Base-by-base conservation (phyloP, 2,329 filamentous ascomycete species). In the Xylaria sp. region DNA sequence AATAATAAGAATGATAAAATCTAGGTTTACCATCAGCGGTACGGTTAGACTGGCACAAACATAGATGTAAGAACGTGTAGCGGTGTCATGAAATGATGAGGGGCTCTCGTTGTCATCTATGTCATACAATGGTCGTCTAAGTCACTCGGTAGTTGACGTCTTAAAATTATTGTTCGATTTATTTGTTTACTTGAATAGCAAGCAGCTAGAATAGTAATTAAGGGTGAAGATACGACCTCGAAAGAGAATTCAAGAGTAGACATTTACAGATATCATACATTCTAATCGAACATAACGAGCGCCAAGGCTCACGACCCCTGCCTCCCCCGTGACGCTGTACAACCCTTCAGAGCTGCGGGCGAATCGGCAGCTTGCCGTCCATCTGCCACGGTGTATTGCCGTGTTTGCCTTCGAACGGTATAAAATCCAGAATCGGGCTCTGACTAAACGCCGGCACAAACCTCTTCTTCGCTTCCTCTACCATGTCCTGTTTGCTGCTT, bases 361-460 rank as follows among this genome's bases (percentile, higher is more conserved):
- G 66, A 54, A n/a, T 3, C 10, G 63, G 23, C 28, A 18, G 4
- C 18, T 48, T 34, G 39, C 55, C 31, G 12, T 62, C 23, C n/a
- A 58, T 50, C 5, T 8, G 41, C 73, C 73, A 75, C 2, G 73
- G 70, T 7, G 72, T 55, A 13, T 50, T 46, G 18, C 70, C 73
- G 3, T 58, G 48, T 25, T 59, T 67, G 48, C 67, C 52, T 25
- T 73, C 44, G 39, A 73, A 74, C 13, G 73, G 73, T n/a, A 75
- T 39, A 25, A 67, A 75, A 37, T 74, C 72, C 8, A 75, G 46
- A 15, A 73, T 41, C n/a, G 73, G 67, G 9, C 60, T 56, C 9
- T 58, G 37, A 12, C 9, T 37, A 5, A 75, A 34, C 7, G 23
- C 6, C 15, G 60, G 54, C 3, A 50, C 6, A 2, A 72, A 7